Evolutionary conservation across 2,329 filamentous ascomycete species (phyloP), one percentile per base, ranked within the genome.

Genomic region (Aphanocladium album): DNA sequence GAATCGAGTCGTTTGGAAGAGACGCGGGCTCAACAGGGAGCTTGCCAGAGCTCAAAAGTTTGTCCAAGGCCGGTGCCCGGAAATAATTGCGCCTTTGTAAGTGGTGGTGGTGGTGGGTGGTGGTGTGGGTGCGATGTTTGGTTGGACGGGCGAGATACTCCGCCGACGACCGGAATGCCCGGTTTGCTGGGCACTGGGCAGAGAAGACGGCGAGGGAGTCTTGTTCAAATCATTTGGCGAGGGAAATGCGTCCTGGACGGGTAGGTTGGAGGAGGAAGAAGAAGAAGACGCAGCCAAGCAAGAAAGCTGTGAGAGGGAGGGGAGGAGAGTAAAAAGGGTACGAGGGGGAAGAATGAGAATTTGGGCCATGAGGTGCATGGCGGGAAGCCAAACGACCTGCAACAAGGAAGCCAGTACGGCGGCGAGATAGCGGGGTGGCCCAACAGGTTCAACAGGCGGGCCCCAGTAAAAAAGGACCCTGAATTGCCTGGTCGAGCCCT

Each of bases 401-500:
- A 54, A 39, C 21, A 23, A 19, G 37, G n/a, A 37, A 23, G 16
- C 23, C 12, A 37, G 45, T 14, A 21, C 37, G 9, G 23, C 19
- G 8, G 27, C 17, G 49, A 49, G 47, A 7, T 21, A 35, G 16
- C 11, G 12, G 12, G 30, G 30, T 5, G 30, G 5, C 9, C 30
- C 30, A 30, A 30, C 30, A 30, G 30, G 49, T 21, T 8, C 25
- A 51, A 30, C 30, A 41, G 14, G 21, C 19, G 27, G 54, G 41
- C 41, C 54, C 54, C 27, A 19, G 45, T 41, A 33, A 50, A 45
- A 55, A 58, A 58, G 46, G 56, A 58, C 56, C 56, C 56, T 58
- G 56, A 51, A 58, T 43, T 41, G 25, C 16, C 35, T 39, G 35
- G 9, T 6, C 9, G 12, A 4, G 35, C 35, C 35, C n/a, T n/a